Conservation (phyloP, 2,329 filamentous ascomycete genomes). For the Phialophora expanda region DNA sequence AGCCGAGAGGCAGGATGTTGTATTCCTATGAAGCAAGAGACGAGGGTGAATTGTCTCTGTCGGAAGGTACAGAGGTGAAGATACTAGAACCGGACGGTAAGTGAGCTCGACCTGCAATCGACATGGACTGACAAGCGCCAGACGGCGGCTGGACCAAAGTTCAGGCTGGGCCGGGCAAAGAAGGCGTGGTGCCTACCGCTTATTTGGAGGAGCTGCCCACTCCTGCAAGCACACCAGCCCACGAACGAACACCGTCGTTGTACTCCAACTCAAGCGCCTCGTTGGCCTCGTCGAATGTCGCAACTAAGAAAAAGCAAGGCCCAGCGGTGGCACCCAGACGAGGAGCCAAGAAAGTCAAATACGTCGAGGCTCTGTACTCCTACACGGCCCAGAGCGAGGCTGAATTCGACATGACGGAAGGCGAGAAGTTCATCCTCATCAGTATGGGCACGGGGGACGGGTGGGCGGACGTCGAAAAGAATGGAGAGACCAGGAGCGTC, state of each 20-base stretch:
- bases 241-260: slow-evolving; percentile 69
- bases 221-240: slow-evolving; percentile 42
- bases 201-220: slow-evolving; percentile 74
- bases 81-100: slow-evolving; percentile 88
- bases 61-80: slow-evolving; percentile 76
- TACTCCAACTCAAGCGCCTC: slow-evolving; percentile 80
- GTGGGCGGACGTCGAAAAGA: slow-evolving; percentile 96
- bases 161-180: slow-evolving; percentile 68
- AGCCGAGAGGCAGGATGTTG: slow-evolving; percentile 83
- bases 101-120: slow-evolving; percentile 43
- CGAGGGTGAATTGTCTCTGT: slow-evolving; percentile 79
- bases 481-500: slow-evolving; percentile 77
- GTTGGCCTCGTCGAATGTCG: slow-evolving; percentile 59
- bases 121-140: slow-evolving; percentile 47
- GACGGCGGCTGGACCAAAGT: slow-evolving; percentile 95
- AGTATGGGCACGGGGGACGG: slow-evolving; percentile 89
- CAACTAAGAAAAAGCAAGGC: slow-evolving; percentile 75
- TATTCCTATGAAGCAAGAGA: slow-evolving; percentile 82
- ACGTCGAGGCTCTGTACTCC: slow-evolving; percentile 91
- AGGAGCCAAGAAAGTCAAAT: slow-evolving; percentile 90
- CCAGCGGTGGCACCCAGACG: slow-evolving; percentile 88
- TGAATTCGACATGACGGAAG: slow-evolving; percentile 89
- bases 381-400: slow-evolving; percentile 84
- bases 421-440: slow-evolving; percentile 88
- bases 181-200: slow-evolving; percentile 84